Evolutionary conservation across 2,329 filamentous ascomycete genomes (phyloP), one percentile per base, ranked within the genome.

Genomic region (Cryphonectria nitschkei): DNA sequence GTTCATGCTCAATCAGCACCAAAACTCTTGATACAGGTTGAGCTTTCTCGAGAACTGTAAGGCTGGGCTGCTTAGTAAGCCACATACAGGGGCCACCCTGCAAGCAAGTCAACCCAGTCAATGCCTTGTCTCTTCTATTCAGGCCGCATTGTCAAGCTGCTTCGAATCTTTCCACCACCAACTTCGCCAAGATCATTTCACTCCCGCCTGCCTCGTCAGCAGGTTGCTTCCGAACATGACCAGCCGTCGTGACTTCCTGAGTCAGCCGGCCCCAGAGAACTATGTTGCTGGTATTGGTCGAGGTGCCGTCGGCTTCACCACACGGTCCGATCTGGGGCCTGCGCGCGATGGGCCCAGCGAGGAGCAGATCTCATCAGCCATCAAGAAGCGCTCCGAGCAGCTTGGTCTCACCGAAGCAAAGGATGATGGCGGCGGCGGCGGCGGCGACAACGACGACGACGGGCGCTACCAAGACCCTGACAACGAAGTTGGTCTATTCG

Each of bases 241-340:
- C 65, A 83, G 81, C 77, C 92, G 94, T 84, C 87, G 88, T 78
- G 94, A 98, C 82, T 98, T 98, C 78, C 83, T 98, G 72, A 95
- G 88, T 82, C 94, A 97, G 81, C 91, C 92, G 73, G 92, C 92
- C 69, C 92, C 92, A 16, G 92, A 94, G 77, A 95, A 95, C 81
- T 95, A 95, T 78, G 95, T 99, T 74, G 96, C 96, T 74, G 96
- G 96, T 88, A 90, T 99, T 74, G 96, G 96, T 82, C 93, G 97
- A 87, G 96, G 96, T 83, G 97, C 97, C 32, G 99, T 96, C 9
- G 96, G 97, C 72, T 99, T 99, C 84, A 98, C 96, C 22, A 99
- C 96, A 56, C 90, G 97, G 77, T 98, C 95, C 70, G 96, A 99
- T 87, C 86, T 99, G 70, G 96, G 97, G 70, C 96, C 97, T 66